Conservation (phyloP, 148 eudicot species). For the Arbutus unedo region DNA sequence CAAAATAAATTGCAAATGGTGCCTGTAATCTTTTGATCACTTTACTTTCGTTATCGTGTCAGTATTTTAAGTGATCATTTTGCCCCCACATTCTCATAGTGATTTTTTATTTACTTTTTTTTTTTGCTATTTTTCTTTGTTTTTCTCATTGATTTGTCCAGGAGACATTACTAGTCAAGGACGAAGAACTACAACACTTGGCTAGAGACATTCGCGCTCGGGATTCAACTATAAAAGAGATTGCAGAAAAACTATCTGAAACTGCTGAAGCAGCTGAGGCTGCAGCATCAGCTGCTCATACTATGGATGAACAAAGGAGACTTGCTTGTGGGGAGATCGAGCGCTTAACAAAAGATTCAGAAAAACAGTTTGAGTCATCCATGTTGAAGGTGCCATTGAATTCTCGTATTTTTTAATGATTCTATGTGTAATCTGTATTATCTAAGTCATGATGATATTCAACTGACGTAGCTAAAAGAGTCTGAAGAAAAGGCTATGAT, state of each 20-base stretch:
- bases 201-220: conserved; percentile 84
- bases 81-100: background rate
- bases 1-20: background rate
- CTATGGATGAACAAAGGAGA: conserved; percentile 90
- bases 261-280: conserved; percentile 96
- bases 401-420: conserved; percentile 1
- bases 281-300: conserved; percentile 98
- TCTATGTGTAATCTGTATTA: background rate
- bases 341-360: conserved; percentile 54
- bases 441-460: conserved; percentile 6
- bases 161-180: conserved; percentile 92
- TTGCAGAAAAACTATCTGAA: conserved; percentile 83
- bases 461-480: conserved; percentile 51
- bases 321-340: conserved; percentile 73
- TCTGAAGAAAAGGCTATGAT: conserved; percentile 52
- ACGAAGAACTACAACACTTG: conserved; percentile 90
- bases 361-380: conserved; percentile 51
- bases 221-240: conserved; percentile 82
- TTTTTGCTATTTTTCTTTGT: background rate
- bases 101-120: background rate
- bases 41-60: background rate
- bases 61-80: background rate
- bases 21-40: background rate
- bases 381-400: conserved; percentile 50
- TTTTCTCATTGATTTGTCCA: conserved; percentile 25